Percentiles rank a stretch among this genome's conserved stretches.
Evolutionary conservation across 2,329 filamentous ascomycete species (phyloP).

Genomic region (Penicillium palitans): DNA sequence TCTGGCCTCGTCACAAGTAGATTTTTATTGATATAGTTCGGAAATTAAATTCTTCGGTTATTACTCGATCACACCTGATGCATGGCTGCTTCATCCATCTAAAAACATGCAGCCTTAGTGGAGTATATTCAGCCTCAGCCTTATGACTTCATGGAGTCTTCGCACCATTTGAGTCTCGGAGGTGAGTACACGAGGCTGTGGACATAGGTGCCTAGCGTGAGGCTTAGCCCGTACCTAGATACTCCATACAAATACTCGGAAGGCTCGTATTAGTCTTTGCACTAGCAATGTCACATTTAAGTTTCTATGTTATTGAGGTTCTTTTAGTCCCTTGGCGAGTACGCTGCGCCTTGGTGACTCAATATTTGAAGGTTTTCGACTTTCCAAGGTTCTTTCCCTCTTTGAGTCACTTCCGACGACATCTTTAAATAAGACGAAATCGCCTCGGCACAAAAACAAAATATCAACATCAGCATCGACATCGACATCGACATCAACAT

Average conservation of each 20-base stretch:
- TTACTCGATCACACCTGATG: not conserved
- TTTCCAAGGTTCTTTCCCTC: not conserved
- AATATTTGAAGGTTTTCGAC: not conserved
- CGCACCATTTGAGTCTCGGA: not conserved
- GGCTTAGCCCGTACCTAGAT: not conserved
- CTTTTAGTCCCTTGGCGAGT: not conserved
- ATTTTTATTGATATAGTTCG: too few relatives aligned
- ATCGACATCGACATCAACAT: not conserved
- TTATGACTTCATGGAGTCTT: not conserved
- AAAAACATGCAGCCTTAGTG: not conserved
- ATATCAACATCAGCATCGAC: not conserved
- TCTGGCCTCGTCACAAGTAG: conserved; percentile 17
- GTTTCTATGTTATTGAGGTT: too few relatives aligned
- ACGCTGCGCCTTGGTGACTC: not conserved
- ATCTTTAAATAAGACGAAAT: not conserved
- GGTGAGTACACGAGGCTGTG: not conserved
- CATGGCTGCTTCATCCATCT: not conserved
- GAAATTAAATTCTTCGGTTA: not conserved
- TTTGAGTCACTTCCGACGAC: not conserved
- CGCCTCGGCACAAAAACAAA: not conserved
- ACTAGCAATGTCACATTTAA: not conserved
- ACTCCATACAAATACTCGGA: not conserved
- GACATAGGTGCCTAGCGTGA: not conserved
- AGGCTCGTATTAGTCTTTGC: not conserved
- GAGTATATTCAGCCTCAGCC: not conserved